phyloP scores from a whole-genome alignment of 1,284 basidiomycete species.

The Xerocomus minutiporus region DNA sequence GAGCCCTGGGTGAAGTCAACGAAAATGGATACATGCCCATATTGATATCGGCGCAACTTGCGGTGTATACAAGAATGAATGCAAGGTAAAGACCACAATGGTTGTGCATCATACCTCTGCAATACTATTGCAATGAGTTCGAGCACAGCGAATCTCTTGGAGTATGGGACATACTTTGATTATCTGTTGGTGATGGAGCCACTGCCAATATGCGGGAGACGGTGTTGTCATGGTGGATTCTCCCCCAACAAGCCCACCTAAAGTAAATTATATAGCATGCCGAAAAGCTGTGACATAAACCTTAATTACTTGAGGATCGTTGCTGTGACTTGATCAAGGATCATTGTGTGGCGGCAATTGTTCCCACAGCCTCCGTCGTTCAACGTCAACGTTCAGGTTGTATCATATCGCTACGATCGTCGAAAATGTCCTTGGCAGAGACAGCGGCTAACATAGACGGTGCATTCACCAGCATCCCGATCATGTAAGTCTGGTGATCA shows the following conservation, averaged over 20 bases:
- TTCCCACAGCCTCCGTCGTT: too few relatives aligned
- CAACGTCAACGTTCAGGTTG: too few relatives aligned
- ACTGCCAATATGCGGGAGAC: constrained; percentile 1
- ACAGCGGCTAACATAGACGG: constrained; percentile 15
- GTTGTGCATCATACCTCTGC: constrained; percentile 3
- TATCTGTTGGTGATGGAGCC: constrained; percentile 5
- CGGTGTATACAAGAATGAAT: background rate
- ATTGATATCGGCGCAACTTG: constrained; percentile 11
- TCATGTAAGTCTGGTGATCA: constrained; percentile 21
- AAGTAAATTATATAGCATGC: background rate
- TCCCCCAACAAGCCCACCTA: background rate
- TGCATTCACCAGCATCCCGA: constrained; percentile 28
- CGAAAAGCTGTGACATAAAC: too few relatives aligned
- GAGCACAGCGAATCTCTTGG: background rate
- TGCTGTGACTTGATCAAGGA: too few relatives aligned
- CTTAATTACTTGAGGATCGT: too few relatives aligned
- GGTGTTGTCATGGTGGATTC: background rate
- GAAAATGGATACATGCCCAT: constrained; percentile 4
- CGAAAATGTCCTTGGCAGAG: constrained; percentile 23
- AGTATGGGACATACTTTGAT: constrained; percentile 4
- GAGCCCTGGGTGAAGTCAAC: background rate
- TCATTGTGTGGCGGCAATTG: too few relatives aligned
- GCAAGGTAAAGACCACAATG: background rate
- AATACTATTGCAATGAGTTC: constrained; percentile 3
- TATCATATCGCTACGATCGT: background rate